Percentiles rank a stretch among this genome's conserved stretches.
Conservation (phyloP, 2,329 filamentous ascomycete species). For the Periconia digitata region DNA sequence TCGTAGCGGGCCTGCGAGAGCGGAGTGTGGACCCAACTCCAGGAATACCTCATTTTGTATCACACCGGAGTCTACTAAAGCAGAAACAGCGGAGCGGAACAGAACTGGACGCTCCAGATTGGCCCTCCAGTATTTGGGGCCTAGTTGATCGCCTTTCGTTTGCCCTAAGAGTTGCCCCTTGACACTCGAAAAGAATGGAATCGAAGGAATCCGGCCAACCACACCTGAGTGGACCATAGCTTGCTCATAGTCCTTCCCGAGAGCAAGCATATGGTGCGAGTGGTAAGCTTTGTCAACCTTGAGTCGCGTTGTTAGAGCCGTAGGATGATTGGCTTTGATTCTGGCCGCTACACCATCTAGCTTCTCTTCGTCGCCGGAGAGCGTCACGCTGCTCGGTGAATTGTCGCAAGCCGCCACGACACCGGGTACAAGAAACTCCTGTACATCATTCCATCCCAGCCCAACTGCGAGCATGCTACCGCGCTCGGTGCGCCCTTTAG, state of each 20-base stretch:
- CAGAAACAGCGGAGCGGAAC: constrained; percentile 5
- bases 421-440: neutral
- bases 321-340: neutral
- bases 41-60: constrained; percentile 5
- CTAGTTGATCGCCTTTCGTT: constrained; percentile 4
- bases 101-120: constrained; percentile 8
- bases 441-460: neutral
- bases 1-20: constrained; percentile 30
- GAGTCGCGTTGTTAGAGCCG: constrained; percentile 13
- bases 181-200: constrained; percentile 8
- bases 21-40: constrained; percentile 40
- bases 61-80: neutral
- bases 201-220: constrained; percentile 2
- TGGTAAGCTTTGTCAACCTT: constrained; percentile 51
- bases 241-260: constrained; percentile 6
- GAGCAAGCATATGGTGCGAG: constrained; percentile 43
- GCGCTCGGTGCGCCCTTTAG: neutral
- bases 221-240: neutral
- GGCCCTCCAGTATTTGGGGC: constrained; percentile 8
- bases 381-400: constrained; percentile 41
- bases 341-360: constrained; percentile 27
- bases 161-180: neutral
- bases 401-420: constrained; percentile 31
- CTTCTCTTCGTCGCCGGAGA: constrained; percentile 46
- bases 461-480: constrained; percentile 10